Base-by-base conservation (phyloP, 108 stramenopile species). In the Fistulifera pelliculosa region DNA sequence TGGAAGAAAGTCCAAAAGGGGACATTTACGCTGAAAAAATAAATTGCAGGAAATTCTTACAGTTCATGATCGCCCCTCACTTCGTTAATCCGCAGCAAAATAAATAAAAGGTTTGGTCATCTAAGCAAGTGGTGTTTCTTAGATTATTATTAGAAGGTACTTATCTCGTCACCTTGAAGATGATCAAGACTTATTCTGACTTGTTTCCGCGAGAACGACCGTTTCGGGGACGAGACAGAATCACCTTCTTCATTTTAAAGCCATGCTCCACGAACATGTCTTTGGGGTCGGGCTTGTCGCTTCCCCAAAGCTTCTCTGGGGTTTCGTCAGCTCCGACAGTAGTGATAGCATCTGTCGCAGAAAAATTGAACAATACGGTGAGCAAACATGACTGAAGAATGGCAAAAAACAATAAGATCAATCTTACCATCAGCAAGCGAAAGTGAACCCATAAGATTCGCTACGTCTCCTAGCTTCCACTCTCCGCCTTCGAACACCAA, bases 191-290 rank as follows among this genome's bases (percentile, higher is more conserved):
- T 35, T 35, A 35, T 35, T 35, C 31, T 35, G 31, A 35, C 31
- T 35, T 35, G 31, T 35, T 35, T 6, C 31, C 31, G 8, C 31
- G 31, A 35, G 3, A 35, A 35, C 31, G 31, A 35, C 31, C 8
- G 31, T 8, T 35, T 35, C 31, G 44, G 21, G 60, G 60, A 39
- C 74, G 57, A 17, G 74, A 73, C 1, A 88, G 75, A 54, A 83
- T 76, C 38, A 82, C 72, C 18, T 71, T 70, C 39, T 81, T 73
- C 83, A 85, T 85, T 51, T 66, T 74, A 54, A 89, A 89, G 16
- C 77, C 81, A 58, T 80, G 69, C 16, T 43, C 72, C 58, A 82
- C 83, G 47, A 89, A 54, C 51, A 69, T 71, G 16, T 56, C 64
- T 51, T 73, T 77, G 10, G 87, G 87, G 64, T 89, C 74, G 40